Evolutionary conservation across 805 yeast species (phyloP).

Genomic region (Ogataea glucozyma): DNA sequence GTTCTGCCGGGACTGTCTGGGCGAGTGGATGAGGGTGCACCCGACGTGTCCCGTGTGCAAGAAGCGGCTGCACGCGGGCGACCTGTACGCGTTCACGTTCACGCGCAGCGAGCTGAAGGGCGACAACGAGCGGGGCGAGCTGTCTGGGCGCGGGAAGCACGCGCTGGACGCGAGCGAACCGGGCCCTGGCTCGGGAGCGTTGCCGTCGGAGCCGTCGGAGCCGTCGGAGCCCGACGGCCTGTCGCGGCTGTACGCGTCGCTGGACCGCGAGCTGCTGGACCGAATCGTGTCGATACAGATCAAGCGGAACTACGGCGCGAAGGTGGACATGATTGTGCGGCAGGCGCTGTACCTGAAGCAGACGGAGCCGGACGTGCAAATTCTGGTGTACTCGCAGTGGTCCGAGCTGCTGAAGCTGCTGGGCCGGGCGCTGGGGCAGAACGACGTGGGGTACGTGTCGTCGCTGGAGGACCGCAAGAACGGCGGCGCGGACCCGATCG

Average conservation of each 20-base stretch:
- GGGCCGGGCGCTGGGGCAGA: conserved; percentile 61
- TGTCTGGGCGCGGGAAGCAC: no score
- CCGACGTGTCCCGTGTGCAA: conserved; percentile 83
- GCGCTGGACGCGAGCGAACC: background rate
- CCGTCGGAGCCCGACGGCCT: conserved; percentile 36
- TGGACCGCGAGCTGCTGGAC: conserved; percentile 42
- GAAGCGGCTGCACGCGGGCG: conserved; percentile 43
- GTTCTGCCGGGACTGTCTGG: conserved; percentile 80
- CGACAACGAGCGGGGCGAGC: no score
- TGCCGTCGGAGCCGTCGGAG: no score
- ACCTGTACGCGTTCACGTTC: conserved; percentile 70
- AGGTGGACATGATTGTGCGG: conserved; percentile 78
- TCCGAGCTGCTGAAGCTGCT: conserved; percentile 67
- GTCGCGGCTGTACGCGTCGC: conserved; percentile 46
- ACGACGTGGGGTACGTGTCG: conserved; percentile 58
- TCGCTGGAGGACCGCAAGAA: conserved; percentile 36
- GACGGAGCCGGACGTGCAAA: conserved; percentile 65
- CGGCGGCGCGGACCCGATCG: conserved; percentile 40
- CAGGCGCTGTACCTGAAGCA: conserved; percentile 65
- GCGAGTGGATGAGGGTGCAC: conserved; percentile 61
- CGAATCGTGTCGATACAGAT: conserved; percentile 48
- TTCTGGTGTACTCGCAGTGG: conserved; percentile 91
- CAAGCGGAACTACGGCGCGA: conserved; percentile 70
- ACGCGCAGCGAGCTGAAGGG: conserved; percentile 54
- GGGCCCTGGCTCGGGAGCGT: no score